Conservation (phyloP, 2,329 filamentous ascomycete species). For the Aureobasidium namibiae region DNA sequence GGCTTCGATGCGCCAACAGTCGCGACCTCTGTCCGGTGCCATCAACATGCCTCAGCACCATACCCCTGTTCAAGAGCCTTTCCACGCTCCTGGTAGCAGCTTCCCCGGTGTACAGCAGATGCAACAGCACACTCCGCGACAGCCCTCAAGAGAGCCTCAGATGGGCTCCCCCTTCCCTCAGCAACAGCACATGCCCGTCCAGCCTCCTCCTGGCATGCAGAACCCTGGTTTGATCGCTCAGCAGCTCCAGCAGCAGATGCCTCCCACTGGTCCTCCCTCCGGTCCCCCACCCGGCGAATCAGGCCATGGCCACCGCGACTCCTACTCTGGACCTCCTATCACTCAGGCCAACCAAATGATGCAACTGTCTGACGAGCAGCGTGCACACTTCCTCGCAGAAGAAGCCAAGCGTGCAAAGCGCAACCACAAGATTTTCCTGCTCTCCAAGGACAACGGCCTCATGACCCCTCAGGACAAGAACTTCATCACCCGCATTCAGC, state of each 20-base stretch:
- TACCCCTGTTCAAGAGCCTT: conserved; percentile 29
- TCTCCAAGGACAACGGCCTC: conserved; percentile 89
- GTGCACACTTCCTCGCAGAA: conserved; percentile 73
- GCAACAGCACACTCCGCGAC: conserved; percentile 46
- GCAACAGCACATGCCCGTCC: conserved; percentile 17
- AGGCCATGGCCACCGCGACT: conserved; percentile 37
- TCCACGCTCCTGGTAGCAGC: conserved; percentile 17
- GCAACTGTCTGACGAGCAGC: conserved; percentile 75
- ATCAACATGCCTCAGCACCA: conserved; percentile 39
- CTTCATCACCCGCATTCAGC: conserved; percentile 94
- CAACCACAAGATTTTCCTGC: conserved; percentile 93
- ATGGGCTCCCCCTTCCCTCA: conserved; percentile 26
- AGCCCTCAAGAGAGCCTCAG: conserved; percentile 34
- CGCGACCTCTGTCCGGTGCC: conserved; percentile 39
- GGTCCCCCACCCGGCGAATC: conserved; percentile 7
- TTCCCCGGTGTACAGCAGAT: conserved; percentile 60
- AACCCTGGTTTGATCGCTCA: conserved; percentile 26
- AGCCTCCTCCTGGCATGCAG: conserved; percentile 21
- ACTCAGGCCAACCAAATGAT: conserved; percentile 65
- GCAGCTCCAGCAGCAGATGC: conserved; percentile 10
- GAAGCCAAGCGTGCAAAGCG: conserved; percentile 93
- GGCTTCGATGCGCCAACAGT: conserved; percentile 73
- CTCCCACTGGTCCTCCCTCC: not conserved
- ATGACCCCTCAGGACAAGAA: conserved; percentile 99
- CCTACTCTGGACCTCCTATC: conserved; percentile 45